A percentile compares a stretch with the other conserved stretches of the same genome.
These are phyloP conservation scores for Aureobasidium namibiae DNA, from an alignment of 2,329 filamentous ascomycete genomes.

Conservation along the genomic window DNA sequence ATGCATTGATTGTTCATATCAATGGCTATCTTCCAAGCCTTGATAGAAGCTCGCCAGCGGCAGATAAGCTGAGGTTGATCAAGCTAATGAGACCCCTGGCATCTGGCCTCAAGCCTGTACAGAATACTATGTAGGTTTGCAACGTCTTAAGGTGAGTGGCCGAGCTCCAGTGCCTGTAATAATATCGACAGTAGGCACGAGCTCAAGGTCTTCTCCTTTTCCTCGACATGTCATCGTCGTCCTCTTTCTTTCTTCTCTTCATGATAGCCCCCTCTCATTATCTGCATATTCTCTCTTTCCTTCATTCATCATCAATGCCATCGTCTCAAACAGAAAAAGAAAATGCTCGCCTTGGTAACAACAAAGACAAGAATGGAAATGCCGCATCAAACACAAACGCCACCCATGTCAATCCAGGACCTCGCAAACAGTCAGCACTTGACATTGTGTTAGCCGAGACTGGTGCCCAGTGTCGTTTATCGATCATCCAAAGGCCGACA, in stretches of 20 bases:
- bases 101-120: neutral
- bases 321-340: neutral
- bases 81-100: conserved; percentile 16
- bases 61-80: conserved; percentile 11
- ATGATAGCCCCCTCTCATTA: neutral
- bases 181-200: conserved; percentile 4
- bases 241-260: neutral
- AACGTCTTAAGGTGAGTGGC: neutral
- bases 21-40: neutral
- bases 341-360: conserved; percentile 3
- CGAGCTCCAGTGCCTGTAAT: conserved; percentile 7
- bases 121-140: neutral
- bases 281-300: neutral
- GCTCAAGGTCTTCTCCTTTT: conserved; percentile 9
- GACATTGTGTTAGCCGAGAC: conserved; percentile 20
- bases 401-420: conserved; percentile 31
- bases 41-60: neutral
- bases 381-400: conserved; percentile 14
- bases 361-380: conserved; percentile 9
- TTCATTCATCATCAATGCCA: conserved; percentile 2
- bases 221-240: neutral
- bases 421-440: conserved; percentile 28
- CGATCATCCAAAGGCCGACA: conserved; percentile 5
- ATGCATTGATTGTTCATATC: neutral
- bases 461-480: conserved; percentile 28